Base-by-base conservation (phyloP, 352 stramenopile species). In the Pythium dissotocum region DNA sequence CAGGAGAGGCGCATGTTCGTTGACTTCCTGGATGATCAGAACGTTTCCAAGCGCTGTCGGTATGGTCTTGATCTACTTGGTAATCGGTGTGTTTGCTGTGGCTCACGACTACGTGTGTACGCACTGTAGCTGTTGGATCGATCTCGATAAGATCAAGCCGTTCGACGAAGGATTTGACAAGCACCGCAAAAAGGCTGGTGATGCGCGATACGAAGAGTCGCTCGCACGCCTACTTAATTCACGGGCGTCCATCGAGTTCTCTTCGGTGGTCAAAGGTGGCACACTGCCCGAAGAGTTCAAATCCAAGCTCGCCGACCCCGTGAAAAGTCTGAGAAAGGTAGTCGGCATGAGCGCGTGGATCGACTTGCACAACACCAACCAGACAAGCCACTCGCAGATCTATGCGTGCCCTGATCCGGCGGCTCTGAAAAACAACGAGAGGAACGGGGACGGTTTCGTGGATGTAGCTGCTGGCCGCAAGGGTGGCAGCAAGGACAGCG, bases 21-120 rank as follows among this genome's bases (percentile, higher is more conserved):
- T 10, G 83, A 92, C 40, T 90, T 89, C 38, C 57, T 89, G 12
- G 83, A 92, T 65, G 42, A 52, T 42, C 65, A 69, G 24, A 32
- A 63, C 67, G 42, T 46, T 56, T 59, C 49, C 61, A 53, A 32
- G 21, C 46, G 46, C 21, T 53, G 46, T 26, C 46, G 46, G 46
- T 53, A 53, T 21, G 28, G n/a, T 53, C 42, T 49, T 49, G 18
- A 6, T 8, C 16, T 28, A 28, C 44, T 30, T 30, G 28, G 28
- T 4, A 30, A 30, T 30, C 35, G 2, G 6, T 13, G 35, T 40
- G 8, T 40, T 40, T 40, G 1, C 35, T 13, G 35, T 40, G 1
- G 35, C 7, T 40, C 35, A 40, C 35, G 35, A 40, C 35, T 40
- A 13, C 38, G 38, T 51, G 44, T 51, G 44, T 30, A 30, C 28